Percentiles rank a stretch among this genome's conserved stretches.
Conservation (phyloP, 2,329 filamentous ascomycete species). For the Apiospora sp. region DNA sequence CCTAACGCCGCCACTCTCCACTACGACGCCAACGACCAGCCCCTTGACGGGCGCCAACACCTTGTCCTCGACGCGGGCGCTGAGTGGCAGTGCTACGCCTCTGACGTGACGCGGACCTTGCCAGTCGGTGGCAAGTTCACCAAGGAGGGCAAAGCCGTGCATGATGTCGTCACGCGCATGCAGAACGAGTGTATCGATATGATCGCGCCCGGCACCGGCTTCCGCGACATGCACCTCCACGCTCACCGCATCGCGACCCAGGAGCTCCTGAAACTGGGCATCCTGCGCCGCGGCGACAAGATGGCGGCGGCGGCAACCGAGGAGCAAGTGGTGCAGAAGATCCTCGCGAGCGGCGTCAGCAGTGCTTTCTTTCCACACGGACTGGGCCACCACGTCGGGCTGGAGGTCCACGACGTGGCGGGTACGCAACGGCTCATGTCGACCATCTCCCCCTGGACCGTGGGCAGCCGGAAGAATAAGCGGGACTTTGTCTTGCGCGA, state of each 20-base stretch:
- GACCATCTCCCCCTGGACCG: not conserved
- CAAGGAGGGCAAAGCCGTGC: conserved; percentile 64
- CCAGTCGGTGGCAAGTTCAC: conserved; percentile 68
- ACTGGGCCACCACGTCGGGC: conserved; percentile 69
- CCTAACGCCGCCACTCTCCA: conserved; percentile 86
- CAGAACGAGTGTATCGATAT: conserved; percentile 76
- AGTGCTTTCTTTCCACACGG: conserved; percentile 73
- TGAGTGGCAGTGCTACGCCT: conserved; percentile 86
- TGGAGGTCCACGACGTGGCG: conserved; percentile 66
- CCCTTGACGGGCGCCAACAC: conserved; percentile 73
- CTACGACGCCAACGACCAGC: conserved; percentile 81
- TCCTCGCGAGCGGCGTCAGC: conserved; percentile 60
- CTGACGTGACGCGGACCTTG: conserved; percentile 89
- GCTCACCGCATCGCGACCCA: conserved; percentile 77
- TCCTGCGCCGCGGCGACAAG: conserved; percentile 67
- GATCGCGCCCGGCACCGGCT: conserved; percentile 73
- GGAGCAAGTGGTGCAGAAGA: conserved; percentile 48
- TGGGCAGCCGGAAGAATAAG: not conserved
- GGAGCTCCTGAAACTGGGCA: conserved; percentile 75
- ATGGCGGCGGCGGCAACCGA: not conserved
- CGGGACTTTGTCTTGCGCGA: not conserved
- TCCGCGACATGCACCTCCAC: conserved; percentile 74
- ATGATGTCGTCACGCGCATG: conserved; percentile 82
- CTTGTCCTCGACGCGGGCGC: conserved; percentile 88
- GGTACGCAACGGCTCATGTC: conserved; percentile 32